A percentile compares a stretch with the other conserved stretches of the same genome.
Conservation (phyloP, 306 rosid species). For the Castanea crenata region DNA sequence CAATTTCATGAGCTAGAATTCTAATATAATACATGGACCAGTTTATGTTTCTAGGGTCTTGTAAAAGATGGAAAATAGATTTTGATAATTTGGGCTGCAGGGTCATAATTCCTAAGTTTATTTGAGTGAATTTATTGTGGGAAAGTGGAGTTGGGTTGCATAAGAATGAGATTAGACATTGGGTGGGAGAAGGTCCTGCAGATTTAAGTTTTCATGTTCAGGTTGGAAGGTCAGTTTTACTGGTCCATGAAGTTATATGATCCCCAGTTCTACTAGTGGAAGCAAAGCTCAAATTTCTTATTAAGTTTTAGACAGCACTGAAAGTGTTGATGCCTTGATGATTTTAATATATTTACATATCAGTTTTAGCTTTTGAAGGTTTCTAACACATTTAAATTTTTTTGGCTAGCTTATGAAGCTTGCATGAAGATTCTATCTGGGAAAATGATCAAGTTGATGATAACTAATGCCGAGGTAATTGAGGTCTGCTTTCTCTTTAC, state of each 20-base stretch:
- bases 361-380: slow-evolving; percentile 45
- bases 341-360: slow-evolving; percentile 3
- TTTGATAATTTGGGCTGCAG: neutral
- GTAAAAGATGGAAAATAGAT: too few species aligned
- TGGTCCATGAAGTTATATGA: neutral
- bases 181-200: neutral
- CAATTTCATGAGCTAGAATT: too few species aligned
- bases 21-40: too few species aligned
- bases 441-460: slow-evolving; percentile 86
- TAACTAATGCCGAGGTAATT: slow-evolving; percentile 6
- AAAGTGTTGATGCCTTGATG: slow-evolving; percentile 17
- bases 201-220: neutral
- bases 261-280: neutral
- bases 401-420: slow-evolving; percentile 92
- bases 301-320: slow-evolving; percentile 14
- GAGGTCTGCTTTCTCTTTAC: too few species aligned
- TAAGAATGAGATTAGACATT: neutral
- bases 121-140: neutral
- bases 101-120: neutral
- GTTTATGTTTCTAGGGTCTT: too few species aligned
- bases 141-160: neutral
- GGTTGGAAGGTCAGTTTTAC: neutral
- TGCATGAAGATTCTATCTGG: slow-evolving; percentile 84
- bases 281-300: neutral
- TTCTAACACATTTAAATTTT: slow-evolving; percentile 85